Evolutionary conservation across 2,329 filamentous ascomycete species (phyloP), one percentile per base, ranked within the genome.

Genomic region (Epicoccum sorghinum): DNA sequence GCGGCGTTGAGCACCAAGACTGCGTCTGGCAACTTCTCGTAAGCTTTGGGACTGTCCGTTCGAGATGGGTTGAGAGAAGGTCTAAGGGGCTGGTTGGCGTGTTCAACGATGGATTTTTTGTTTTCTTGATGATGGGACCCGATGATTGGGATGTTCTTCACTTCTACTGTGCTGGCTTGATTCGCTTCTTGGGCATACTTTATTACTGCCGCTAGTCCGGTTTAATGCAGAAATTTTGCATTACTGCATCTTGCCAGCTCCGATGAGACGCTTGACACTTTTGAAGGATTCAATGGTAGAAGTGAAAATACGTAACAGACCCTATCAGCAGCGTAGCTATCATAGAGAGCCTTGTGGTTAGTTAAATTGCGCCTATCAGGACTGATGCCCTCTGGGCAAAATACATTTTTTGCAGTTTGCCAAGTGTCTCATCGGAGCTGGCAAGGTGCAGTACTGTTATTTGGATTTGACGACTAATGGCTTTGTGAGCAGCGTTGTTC

Each of bases 1-100:
- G 79, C 63, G 22, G 50, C 67, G 9, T 55, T 53, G 12, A 59
- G 52, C n/a, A 63, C 52, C 10, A 69, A 65, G 58, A 65, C 62
- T 35, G 72, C 66, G 30, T 52, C 49, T 6, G 57, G 65, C 46
- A 77, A 77, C 67, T 75, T 76, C 50, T 62, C 50, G 14, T 65
- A 61, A 29, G 40, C 44, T 12, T 10, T 25, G 9, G 6, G 4
- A 32, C 4, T 12, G 12, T 30, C 7, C 12, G 5, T 8, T 12
- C 27, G 18, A 13, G 13, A 13, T 9, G n/a, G 5, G 12, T 22
- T 13, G 25, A 33, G 35, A 18, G 13, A 3, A n/a, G 30, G 9
- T 7, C 9, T 5, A 2, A 7, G 13, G 22, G 8, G 9, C 10
- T 8, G 22, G 14, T 41, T 23, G 23, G 24, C 25, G 18, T 29